Evolutionary conservation across 2,329 filamentous ascomycete genomes (phyloP), one percentile per base, ranked within the genome.

Genomic region (Pseudocercospora macadamiae): DNA sequence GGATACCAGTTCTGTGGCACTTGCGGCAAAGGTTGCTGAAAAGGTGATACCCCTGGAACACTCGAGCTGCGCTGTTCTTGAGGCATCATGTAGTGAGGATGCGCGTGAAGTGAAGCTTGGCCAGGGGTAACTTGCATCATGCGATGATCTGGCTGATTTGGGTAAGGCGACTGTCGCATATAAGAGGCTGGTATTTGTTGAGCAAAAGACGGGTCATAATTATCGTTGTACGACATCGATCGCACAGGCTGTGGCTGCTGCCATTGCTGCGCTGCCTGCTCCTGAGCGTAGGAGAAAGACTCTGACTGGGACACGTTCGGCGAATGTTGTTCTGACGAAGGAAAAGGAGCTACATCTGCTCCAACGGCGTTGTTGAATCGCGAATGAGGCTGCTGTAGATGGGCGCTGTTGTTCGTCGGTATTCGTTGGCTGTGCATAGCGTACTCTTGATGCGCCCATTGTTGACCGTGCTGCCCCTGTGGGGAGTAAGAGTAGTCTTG

Each of bases 341-440:
- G 54, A 34, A 57, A 57, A 21, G 58, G 58, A 32, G 58, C 58
- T 8, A 60, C 49, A 30, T 60, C 58, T n/a, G 58, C 47, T 42
- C 54, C 54, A 25, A 39, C 44, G 16, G 54, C 42, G 9, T 45
- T 26, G 45, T 49, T 28, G 32, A 55, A 62, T 42, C 55, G 28
- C 32, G 47, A 12, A n/a, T 32, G 32, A 16, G 54, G 42, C 5
- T 42, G 49, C 21, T 57, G 55, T 18, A 42, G 48, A 25, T 48
- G 52, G 12, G 54, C 26, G 21, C 49, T 51, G 34, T 28, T 26
- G 10, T 19, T 26, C 10, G 57, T 34, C 9, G 59, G 30, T 19
- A 42, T 47, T 2, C 54, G 54, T 44, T 51, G 54, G 12, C 28
- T 44, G 34, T 60, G 54, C 25, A 30, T 26, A 12, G 39, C 34